phyloP scores from a whole-genome alignment of 805 yeast genomes.

The Debaryomyces maramus region DNA sequence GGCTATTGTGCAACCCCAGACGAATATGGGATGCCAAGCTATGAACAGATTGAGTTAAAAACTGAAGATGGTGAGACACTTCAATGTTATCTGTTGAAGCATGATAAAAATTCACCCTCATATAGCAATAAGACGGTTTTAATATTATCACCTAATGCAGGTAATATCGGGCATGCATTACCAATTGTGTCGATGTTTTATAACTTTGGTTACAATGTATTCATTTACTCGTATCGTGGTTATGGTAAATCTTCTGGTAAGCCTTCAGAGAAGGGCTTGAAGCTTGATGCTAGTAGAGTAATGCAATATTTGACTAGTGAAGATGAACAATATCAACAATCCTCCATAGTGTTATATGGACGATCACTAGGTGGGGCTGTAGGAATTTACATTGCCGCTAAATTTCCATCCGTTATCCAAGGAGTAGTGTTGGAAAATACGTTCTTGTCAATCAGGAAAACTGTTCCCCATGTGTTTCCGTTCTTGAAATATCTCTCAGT shows the following conservation, averaged over 20 bases:
- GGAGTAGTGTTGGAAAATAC: constrained; percentile 86
- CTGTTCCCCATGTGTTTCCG: constrained; percentile 74
- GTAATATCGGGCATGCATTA: constrained; percentile 88
- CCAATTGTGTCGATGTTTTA: constrained; percentile 77
- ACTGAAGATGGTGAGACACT: constrained; percentile 73
- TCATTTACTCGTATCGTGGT: constrained; percentile 87
- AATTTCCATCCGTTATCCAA: constrained; percentile 48
- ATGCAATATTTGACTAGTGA: constrained; percentile 52
- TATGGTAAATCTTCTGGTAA: constrained; percentile 79
- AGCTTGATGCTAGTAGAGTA: constrained; percentile 75
- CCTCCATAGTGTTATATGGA: constrained; percentile 73
- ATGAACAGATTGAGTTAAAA: constrained; percentile 55
- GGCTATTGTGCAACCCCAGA: constrained; percentile 76
- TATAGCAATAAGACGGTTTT: constrained; percentile 68
- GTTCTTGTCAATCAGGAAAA: constrained; percentile 71
- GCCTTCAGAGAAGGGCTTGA: constrained; percentile 77
- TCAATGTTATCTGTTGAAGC: constrained; percentile 62
- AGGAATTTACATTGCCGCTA: constrained; percentile 75
- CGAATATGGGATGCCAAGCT: constrained; percentile 56
- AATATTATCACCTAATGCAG: constrained; percentile 89
- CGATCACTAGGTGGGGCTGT: constrained; percentile 96
- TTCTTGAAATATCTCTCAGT: constrained; percentile 51
- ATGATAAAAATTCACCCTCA: constrained; percentile 35
- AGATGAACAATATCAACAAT: constrained; percentile 52
- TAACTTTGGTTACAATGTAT: constrained; percentile 69